Conservation (phyloP, 78 protist species). For the Dictyostelium intermedium region DNA sequence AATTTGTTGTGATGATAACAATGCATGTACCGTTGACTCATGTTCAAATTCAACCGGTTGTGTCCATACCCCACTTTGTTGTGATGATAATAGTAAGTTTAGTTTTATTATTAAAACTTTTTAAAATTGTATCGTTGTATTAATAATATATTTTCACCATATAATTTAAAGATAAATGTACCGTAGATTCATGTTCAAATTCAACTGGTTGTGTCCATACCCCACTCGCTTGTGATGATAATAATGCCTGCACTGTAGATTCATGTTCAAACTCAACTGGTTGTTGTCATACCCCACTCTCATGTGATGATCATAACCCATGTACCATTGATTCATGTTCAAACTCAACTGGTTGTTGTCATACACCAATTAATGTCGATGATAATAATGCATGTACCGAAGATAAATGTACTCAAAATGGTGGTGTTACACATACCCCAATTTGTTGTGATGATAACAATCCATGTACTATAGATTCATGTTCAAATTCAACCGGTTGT, state of each 20-base stretch:
- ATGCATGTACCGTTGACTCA: too few species aligned
- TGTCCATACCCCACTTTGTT: too few species aligned
- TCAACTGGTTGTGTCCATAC: conserved; percentile 10
- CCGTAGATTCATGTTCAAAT: background rate
- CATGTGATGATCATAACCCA: background rate
- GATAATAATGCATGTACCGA: too few species aligned
- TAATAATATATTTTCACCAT: too few species aligned
- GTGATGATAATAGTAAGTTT: too few species aligned
- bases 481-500: background rate
- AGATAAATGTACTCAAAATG: background rate
- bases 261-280: background rate
- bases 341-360: conserved; percentile 8
- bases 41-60: too few species aligned
- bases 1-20: too few species aligned
- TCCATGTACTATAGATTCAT: conserved; percentile 13
- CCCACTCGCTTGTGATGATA: conserved; percentile 38
- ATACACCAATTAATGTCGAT: too few species aligned
- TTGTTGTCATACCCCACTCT: background rate
- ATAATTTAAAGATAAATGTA: background rate
- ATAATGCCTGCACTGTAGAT: conserved; percentile 26
- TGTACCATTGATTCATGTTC: background rate
- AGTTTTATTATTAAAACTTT: too few species aligned
- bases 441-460: background rate
- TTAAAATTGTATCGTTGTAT: too few species aligned
- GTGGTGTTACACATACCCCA: too few species aligned